phyloP scores from a whole-genome alignment of 129 eudicot genomes.

The Erigeron canadensis region DNA sequence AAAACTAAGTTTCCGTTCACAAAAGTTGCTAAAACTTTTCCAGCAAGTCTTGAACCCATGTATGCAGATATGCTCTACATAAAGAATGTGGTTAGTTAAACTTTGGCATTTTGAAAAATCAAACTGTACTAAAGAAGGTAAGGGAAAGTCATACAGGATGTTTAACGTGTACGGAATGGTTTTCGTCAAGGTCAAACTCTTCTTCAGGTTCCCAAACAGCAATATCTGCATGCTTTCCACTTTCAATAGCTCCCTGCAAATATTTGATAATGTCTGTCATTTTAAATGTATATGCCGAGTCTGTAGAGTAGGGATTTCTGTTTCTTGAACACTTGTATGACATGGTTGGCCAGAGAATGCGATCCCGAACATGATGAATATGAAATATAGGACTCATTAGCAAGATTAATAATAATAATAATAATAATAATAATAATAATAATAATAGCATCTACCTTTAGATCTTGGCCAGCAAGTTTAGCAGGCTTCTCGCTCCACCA shows the following conservation, averaged over 20 bases:
- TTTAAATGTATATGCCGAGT: background rate
- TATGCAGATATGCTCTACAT: constrained; percentile 85
- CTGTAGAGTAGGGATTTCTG: background rate
- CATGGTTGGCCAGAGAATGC: too few species aligned
- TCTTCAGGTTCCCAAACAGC: constrained; percentile 90
- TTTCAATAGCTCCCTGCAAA: constrained; percentile 72
- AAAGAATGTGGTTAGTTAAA: constrained; percentile 6
- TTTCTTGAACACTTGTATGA: background rate
- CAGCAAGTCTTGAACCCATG: constrained; percentile 76
- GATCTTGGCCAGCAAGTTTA: constrained; percentile 76
- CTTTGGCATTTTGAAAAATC: constrained; percentile 4
- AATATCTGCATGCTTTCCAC: constrained; percentile 76
- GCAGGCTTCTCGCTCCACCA: constrained; percentile 99
- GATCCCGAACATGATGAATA: background rate
- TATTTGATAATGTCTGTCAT: constrained; percentile 17
- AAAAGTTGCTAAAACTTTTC: constrained; percentile 82
- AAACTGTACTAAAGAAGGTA: constrained; percentile 12
- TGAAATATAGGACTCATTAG: background rate
- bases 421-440: background rate
- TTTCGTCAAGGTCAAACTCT: constrained; percentile 68
- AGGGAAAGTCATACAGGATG: constrained; percentile 59
- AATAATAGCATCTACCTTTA: constrained; percentile 41
- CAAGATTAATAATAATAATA: background rate
- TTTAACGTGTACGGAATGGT: constrained; percentile 54
- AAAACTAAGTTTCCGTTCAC: constrained; percentile 79